A percentile compares a stretch with the other conserved stretches of the same genome.
Evolutionary conservation across 2,329 filamentous ascomycete species (phyloP).

Genomic region (Aspergillus pseudonomiae): DNA sequence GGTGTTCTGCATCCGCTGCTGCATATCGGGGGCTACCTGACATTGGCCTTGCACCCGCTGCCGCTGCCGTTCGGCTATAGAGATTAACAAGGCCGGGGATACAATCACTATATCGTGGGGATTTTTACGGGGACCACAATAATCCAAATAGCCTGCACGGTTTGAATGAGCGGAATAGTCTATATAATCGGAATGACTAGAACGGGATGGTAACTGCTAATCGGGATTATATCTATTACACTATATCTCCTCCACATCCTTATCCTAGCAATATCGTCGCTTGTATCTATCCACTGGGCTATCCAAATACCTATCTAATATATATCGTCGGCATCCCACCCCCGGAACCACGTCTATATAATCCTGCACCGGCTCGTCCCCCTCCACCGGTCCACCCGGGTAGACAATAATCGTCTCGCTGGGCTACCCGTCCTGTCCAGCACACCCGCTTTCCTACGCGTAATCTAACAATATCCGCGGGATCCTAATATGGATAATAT

Average conservation of each 20-base stretch:
- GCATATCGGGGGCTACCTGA: not conserved
- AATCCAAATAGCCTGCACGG: no score
- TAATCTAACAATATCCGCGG: slow-evolving; percentile 11
- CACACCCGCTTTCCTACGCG: no score
- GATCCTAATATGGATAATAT: slow-evolving; percentile 11
- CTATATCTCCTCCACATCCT: no score
- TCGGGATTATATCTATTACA: not conserved
- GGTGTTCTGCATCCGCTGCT: not conserved
- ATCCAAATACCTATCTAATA: not conserved
- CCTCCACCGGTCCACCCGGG: no score
- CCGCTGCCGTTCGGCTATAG: not conserved
- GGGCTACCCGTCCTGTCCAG: no score
- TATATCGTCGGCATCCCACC: not conserved
- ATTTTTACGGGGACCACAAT: not conserved
- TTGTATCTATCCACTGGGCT: not conserved
- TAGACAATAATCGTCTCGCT: no score
- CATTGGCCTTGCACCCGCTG: not conserved
- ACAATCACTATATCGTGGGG: no score
- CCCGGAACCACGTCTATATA: not conserved
- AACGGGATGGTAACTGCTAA: not conserved
- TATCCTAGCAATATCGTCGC: not conserved
- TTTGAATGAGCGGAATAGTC: not conserved
- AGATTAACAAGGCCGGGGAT: not conserved
- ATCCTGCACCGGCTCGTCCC: not conserved
- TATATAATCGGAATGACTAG: no score